Conservation (phyloP, 2,329 filamentous ascomycete genomes). For the Trichoderma oligosporum region DNA sequence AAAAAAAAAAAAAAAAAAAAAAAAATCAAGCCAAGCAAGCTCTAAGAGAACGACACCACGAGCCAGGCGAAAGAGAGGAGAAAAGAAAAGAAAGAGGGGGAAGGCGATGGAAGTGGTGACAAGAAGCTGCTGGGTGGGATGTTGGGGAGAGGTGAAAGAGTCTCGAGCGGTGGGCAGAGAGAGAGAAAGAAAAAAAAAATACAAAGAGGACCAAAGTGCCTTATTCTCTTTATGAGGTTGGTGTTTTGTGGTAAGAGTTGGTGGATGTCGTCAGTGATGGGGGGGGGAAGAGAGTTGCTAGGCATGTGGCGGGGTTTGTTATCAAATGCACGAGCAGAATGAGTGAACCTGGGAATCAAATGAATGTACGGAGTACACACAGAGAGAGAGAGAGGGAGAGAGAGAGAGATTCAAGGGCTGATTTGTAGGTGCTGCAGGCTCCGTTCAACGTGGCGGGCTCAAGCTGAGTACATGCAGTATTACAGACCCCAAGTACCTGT, state of each 20-base stretch:
- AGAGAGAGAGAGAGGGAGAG: no score
- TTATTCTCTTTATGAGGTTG: not conserved
- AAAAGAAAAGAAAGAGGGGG: not conserved
- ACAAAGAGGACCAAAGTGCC: not conserved
- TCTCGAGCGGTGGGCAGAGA: constrained; percentile 14
- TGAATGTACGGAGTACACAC: no score
- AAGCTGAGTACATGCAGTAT: no score
- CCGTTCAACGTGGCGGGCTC: no score
- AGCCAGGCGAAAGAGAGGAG: constrained; percentile 10
- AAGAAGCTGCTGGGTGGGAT: constrained; percentile 11
- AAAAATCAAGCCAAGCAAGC: constrained; percentile 15
- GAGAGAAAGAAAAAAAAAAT: constrained; percentile 7
- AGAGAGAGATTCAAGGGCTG: no score
- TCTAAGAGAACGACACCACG: constrained; percentile 7
- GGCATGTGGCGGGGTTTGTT: constrained; percentile 30
- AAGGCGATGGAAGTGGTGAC: not conserved
- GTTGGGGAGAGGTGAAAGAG: not conserved
- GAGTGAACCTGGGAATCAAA: no score
- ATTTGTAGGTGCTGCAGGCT: no score
- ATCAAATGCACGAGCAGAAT: no score
- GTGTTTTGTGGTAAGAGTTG: constrained; percentile 22
- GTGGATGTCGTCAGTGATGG: constrained; percentile 38
- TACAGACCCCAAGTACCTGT: no score
- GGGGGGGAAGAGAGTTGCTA: constrained; percentile 24
- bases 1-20: constrained; percentile 7